Percentiles rank a stretch among this genome's conserved stretches.
Evolutionary conservation across 2,329 filamentous ascomycete genomes (phyloP).

Genomic region (Sporothrix pseudoabietina): DNA sequence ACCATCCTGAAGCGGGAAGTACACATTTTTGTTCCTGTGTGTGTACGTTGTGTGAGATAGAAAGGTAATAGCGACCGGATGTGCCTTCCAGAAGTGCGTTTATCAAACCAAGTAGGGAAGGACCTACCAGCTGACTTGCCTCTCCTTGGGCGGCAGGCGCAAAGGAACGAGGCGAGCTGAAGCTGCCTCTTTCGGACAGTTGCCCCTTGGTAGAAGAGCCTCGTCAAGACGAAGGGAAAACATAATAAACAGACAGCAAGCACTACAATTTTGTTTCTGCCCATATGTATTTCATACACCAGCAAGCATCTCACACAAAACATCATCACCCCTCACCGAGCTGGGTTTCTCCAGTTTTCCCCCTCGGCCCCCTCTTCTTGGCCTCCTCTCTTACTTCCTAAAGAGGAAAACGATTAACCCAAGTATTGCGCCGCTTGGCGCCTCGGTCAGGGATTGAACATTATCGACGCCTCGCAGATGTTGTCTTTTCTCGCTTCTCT

Average conservation of each 20-base stretch:
- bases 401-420: constrained; percentile 25
- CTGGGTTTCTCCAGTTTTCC: not conserved
- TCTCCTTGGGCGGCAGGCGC: not conserved
- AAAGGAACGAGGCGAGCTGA: not conserved
- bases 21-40: not conserved
- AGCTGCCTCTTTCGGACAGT: not conserved
- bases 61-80: not conserved
- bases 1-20: not conserved
- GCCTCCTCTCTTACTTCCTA: constrained; percentile 9
- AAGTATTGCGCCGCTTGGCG: constrained; percentile 16
- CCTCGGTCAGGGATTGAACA: not conserved
- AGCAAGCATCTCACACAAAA: not conserved
- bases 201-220: not conserved
- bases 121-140: not conserved
- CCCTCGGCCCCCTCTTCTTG: not conserved
- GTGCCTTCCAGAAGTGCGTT: not conserved
- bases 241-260: not conserved
- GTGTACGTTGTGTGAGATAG: not conserved
- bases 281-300: not conserved
- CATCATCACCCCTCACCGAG: not conserved
- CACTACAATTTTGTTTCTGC: not conserved
- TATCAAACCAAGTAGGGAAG: not conserved
- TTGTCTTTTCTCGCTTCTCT: not conserved
- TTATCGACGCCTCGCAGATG: not conserved
- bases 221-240: not conserved